Percentiles rank a stretch among this genome's conserved stretches.
Conservation (phyloP, 148 eudicot genomes). For the Camellia japonica region DNA sequence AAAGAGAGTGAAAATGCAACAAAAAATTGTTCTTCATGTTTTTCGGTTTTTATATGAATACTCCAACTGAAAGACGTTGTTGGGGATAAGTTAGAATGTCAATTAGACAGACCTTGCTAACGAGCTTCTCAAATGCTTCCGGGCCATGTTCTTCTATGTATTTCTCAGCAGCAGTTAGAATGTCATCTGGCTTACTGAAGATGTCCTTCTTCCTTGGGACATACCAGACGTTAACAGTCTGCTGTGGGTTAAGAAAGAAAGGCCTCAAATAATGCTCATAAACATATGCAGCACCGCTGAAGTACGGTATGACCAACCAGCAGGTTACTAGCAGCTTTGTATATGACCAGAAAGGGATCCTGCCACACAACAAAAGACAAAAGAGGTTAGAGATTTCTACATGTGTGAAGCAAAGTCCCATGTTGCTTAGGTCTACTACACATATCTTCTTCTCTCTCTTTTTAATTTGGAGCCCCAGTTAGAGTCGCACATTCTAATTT, state of each 20-base stretch:
- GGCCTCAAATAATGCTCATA: conserved; percentile 85
- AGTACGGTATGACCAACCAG: conserved; percentile 96
- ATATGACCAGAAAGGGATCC: conserved; percentile 93
- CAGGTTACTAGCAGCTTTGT: conserved; percentile 72
- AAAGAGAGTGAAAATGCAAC: no score
- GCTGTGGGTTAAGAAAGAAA: conserved; percentile 45
- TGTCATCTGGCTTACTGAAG: conserved; percentile 63
- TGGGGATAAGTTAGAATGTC: no score
- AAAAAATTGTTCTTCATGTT: no score
- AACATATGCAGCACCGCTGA: conserved; percentile 93
- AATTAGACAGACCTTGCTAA: conserved; percentile 48
- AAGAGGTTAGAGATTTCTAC: background rate
- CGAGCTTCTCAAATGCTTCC: conserved; percentile 57
- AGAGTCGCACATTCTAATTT: background rate
- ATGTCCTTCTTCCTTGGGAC: conserved; percentile 60
- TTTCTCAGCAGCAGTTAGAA: conserved; percentile 72
- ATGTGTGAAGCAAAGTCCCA: background rate
- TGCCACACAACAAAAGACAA: conserved; percentile 30
- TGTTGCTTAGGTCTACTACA: background rate
- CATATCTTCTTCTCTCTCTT: background rate
- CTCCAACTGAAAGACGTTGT: no score
- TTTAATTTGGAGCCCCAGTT: background rate
- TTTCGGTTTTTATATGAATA: no score
- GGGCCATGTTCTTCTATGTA: conserved; percentile 74
- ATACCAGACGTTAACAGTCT: conserved; percentile 58